A percentile compares a stretch with the other conserved stretches of the same genome.
phyloP scores from a whole-genome alignment of 495 filamentous ascomycete species.

The Mytilinidion resinicola region DNA sequence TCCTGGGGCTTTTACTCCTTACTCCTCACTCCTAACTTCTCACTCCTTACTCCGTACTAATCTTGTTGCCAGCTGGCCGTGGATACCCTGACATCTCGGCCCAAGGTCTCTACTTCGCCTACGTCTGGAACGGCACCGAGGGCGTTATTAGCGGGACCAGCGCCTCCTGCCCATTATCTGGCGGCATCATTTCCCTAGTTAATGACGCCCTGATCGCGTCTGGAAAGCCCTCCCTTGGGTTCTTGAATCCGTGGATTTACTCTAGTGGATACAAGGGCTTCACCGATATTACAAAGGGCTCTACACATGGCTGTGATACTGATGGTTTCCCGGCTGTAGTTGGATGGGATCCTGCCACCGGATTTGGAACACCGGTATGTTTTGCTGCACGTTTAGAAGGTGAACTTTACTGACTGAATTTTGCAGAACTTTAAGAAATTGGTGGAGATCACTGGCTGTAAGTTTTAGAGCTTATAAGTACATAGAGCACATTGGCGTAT shows the following conservation, averaged over 20 bases:
- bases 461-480: too few relatives aligned
- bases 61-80: slow-evolving; percentile 25
- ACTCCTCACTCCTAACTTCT: too few relatives aligned
- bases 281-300: slow-evolving; percentile 33
- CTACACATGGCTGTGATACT: slow-evolving; percentile 28
- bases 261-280: slow-evolving; percentile 31
- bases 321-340: slow-evolving; percentile 31
- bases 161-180: slow-evolving; percentile 32
- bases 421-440: too few relatives aligned
- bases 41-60: background rate
- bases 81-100: slow-evolving; percentile 37
- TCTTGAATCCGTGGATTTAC: slow-evolving; percentile 40
- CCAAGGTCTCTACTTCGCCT: slow-evolving; percentile 32
- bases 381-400: background rate
- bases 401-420: too few relatives aligned
- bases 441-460: too few relatives aligned
- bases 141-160: slow-evolving; percentile 33
- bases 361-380: slow-evolving; percentile 32
- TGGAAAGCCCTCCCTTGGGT: slow-evolving; percentile 34
- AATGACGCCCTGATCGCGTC: slow-evolving; percentile 35
- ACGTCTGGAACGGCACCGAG: slow-evolving; percentile 31
- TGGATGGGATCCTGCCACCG: slow-evolving; percentile 38
- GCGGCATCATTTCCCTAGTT: slow-evolving; percentile 34
- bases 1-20: too few relatives aligned
- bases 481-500: too few relatives aligned